phyloP scores from a whole-genome alignment of 345 rosid species.

The Fremontodendron californicum region DNA sequence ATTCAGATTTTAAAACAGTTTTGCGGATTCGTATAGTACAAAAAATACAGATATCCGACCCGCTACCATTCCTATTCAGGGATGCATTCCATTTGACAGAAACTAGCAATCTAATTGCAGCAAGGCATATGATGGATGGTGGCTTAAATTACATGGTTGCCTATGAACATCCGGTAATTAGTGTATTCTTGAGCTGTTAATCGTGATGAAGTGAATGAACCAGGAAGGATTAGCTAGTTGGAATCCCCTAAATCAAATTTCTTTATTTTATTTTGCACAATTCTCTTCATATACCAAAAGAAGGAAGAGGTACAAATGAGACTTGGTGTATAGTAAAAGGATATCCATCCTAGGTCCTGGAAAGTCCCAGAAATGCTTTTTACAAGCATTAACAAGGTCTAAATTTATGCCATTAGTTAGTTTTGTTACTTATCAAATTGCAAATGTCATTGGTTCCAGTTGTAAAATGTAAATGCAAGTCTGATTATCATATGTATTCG shows the following conservation, averaged over 20 bases:
- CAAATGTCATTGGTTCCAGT: neutral
- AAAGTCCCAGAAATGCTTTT: neutral
- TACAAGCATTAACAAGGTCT: neutral
- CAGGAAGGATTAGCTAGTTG: neutral
- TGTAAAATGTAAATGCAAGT: neutral
- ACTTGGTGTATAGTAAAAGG: too few species aligned
- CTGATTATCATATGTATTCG: neutral
- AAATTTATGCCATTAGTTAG: neutral
- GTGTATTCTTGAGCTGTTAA: neutral
- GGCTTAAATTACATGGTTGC: slow-evolving; percentile 3
- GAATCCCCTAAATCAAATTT: too few species aligned
- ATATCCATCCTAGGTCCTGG: neutral
- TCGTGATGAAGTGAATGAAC: too few species aligned
- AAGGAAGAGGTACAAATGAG: neutral
- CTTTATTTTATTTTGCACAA: neutral
- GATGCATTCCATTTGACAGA: slow-evolving; percentile 16
- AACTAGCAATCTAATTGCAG: neutral
- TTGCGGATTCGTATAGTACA: too few species aligned
- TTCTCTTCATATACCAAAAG: neutral
- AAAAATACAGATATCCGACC: too few species aligned
- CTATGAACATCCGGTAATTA: slow-evolving; percentile 17
- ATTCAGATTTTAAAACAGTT: too few species aligned
- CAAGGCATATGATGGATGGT: slow-evolving; percentile 14
- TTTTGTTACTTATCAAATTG: neutral
- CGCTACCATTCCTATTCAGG: too few species aligned